These are phyloP conservation scores for Hansfordia pulvinata DNA, from an alignment of 2,329 filamentous ascomycete genomes.

Conservation along the genomic window DNA sequence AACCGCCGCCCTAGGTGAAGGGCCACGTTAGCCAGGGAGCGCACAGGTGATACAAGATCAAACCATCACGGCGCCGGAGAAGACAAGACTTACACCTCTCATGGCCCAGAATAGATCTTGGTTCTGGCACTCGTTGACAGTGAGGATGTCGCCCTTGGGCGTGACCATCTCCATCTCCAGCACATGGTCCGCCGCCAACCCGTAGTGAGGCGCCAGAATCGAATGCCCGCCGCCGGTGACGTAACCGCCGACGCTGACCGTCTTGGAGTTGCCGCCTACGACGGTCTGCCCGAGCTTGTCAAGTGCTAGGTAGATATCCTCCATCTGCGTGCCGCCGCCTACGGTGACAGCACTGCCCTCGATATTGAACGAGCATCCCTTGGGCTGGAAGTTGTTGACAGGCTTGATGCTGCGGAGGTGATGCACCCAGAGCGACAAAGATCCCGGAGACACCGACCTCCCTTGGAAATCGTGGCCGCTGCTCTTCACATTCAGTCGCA, in stretches of 20 bases:
- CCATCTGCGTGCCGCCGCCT: slow-evolving; percentile 37
- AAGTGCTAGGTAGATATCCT: slow-evolving; percentile 30
- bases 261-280: slow-evolving; percentile 39
- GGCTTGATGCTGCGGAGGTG: slow-evolving; percentile 25
- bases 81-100: slow-evolving; percentile 29
- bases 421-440: slow-evolving; percentile 40
- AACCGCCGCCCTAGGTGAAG: slow-evolving; percentile 36
- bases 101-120: slow-evolving; percentile 52
- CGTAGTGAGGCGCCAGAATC: slow-evolving; percentile 34
- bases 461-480: slow-evolving; percentile 31
- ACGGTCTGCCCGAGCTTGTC: slow-evolving; percentile 29
- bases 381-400: slow-evolving; percentile 24
- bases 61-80: neutral
- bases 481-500: slow-evolving; percentile 28
- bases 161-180: slow-evolving; percentile 44
- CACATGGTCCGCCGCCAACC: slow-evolving; percentile 49
- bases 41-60: neutral
- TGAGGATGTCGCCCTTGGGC: slow-evolving; percentile 32
- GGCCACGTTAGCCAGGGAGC: neutral
- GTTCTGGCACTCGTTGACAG: slow-evolving; percentile 36
- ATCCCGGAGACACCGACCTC: slow-evolving; percentile 31
- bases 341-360: slow-evolving; percentile 33
- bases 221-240: slow-evolving; percentile 48
- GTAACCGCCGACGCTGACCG: slow-evolving; percentile 47
- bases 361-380: slow-evolving; percentile 26